phyloP scores from a whole-genome alignment of 2,329 filamentous ascomycete genomes.

The Cordyceps javanica region DNA sequence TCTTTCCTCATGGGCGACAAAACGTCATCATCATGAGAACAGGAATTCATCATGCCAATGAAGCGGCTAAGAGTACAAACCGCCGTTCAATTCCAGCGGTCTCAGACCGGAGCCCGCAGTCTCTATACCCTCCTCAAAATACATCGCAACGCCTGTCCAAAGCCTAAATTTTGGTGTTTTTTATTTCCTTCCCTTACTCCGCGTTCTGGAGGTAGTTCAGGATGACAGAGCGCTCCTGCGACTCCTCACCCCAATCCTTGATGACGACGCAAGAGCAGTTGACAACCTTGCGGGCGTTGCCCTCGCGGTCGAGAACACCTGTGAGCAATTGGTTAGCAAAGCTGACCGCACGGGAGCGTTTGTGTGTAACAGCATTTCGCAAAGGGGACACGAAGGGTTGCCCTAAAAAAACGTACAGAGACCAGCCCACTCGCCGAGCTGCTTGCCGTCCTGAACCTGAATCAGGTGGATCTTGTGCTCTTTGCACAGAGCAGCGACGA shows the following conservation, averaged over 20 bases:
- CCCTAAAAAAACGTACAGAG: slow-evolving; percentile 88
- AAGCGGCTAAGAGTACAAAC: slow-evolving; percentile 42
- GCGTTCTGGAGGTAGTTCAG: slow-evolving; percentile 99
- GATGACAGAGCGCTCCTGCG: slow-evolving; percentile 95
- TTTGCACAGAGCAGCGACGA: slow-evolving; percentile 95
- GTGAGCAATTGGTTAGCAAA: slow-evolving; percentile 19
- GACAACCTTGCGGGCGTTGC: slow-evolving; percentile 99
- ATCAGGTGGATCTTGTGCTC: slow-evolving; percentile 99
- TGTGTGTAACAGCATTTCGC: no score
- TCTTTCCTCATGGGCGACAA: slow-evolving; percentile 33
- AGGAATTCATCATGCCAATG: slow-evolving; percentile 38
- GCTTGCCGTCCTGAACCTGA: slow-evolving; percentile 99
- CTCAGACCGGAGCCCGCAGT: slow-evolving; percentile 25
- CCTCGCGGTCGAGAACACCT: slow-evolving; percentile 98
- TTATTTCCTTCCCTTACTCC: slow-evolving; percentile 43
- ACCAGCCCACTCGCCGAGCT: slow-evolving; percentile 99
- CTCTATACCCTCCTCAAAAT: slow-evolving; percentile 34
- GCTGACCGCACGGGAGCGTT: no score
- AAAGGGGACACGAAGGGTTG: no score
- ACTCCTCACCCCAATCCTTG: slow-evolving; percentile 99
- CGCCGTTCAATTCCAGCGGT: slow-evolving; percentile 27
- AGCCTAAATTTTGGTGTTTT: slow-evolving; percentile 6
- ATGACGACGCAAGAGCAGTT: slow-evolving; percentile 99
- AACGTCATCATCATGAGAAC: slow-evolving; percentile 25
- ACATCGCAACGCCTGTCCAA: slow-evolving; percentile 22